Evolutionary conservation across 768 basidiomycete genomes (phyloP), one percentile per base, ranked within the genome.

Genomic region (Phylloporus arenicola): DNA sequence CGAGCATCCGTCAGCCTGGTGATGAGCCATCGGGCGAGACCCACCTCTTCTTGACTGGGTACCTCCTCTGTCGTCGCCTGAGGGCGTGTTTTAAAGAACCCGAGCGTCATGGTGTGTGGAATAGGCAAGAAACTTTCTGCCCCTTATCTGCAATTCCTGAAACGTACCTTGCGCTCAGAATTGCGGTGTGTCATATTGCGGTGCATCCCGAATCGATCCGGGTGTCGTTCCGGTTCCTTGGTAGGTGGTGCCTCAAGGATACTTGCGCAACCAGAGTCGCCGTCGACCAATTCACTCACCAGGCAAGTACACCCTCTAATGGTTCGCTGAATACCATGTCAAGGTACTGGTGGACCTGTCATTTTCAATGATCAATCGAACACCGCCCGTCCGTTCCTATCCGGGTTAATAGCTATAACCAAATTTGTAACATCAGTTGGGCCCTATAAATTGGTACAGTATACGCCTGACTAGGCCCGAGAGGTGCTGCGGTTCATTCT

Each of bases 391-490:
- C 13, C 30, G 43, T 31, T 31, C 17, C 13, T 11, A n/a, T 33
- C 43, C 19, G 31, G 12, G 31, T 10, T 19, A 14, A 30, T 30
- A 30, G n/a, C n/a, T n/a, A 10, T 16, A n/a, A 20, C 13, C 40
- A 10, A 20, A 25, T 38, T 30, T 14, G 3, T n/a, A 27, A 7
- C 11, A 6, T 56, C 53, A 92, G 66, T 92, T 92, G 1, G 91
- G 88, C 3, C 92, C 92, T 61, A 94, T 82, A 53, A 93, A 89
- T 61, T 94, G 91, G 64, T 92, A 94, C 60, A 93, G 55, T 55
- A 93, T 80, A 50, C 84, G 75, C 54, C 90, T 74, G 6, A 93
- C 88, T 14, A 93, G 72, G 2, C 89, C 85, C 0, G 86, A 88
- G 16, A 94, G 74, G 63, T 90, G 83, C 40, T 91, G 81, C 0